Percentiles rank a stretch among this genome's conserved stretches.
These are phyloP conservation scores for Kodamaea laetipori DNA, from an alignment of 805 yeast genomes.

Conservation along the genomic window DNA sequence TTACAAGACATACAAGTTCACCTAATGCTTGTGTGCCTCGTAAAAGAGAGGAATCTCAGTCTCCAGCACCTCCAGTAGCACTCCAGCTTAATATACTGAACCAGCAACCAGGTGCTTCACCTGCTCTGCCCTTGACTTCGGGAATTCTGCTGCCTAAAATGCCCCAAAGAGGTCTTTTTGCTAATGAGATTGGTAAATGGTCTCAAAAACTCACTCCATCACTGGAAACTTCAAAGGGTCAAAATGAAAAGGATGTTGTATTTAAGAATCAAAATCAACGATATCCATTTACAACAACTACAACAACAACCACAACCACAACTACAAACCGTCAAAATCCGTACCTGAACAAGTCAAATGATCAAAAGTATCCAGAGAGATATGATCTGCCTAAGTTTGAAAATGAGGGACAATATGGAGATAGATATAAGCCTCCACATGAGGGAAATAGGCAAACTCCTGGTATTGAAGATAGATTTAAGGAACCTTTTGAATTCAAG, in stretches of 20 bases:
- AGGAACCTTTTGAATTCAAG: no score
- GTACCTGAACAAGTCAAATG: not conserved
- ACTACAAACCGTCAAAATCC: conserved; percentile 12
- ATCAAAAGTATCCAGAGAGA: not conserved
- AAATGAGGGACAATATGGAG: no score
- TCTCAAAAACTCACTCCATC: no score
- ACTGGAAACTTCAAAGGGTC: no score
- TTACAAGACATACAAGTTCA: conserved; percentile 63
- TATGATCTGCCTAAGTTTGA: no score
- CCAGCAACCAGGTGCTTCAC: not conserved
- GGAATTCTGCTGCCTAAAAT: not conserved
- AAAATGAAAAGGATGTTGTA: no score
- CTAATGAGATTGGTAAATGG: not conserved
- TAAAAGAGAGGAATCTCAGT: not conserved
- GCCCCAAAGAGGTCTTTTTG: not conserved
- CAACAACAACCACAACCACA: conserved; percentile 20
- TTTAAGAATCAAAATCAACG: not conserved
- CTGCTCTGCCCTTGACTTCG: not conserved
- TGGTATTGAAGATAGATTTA: no score
- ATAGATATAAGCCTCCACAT: no score
- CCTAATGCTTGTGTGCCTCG: conserved; percentile 35
- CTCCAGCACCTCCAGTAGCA: not conserved
- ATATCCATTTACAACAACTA: conserved; percentile 15
- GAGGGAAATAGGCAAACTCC: no score
- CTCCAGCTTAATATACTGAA: not conserved